Evolutionary conservation across 1,284 basidiomycete species (phyloP).

Genomic region (Melampsora americana): DNA sequence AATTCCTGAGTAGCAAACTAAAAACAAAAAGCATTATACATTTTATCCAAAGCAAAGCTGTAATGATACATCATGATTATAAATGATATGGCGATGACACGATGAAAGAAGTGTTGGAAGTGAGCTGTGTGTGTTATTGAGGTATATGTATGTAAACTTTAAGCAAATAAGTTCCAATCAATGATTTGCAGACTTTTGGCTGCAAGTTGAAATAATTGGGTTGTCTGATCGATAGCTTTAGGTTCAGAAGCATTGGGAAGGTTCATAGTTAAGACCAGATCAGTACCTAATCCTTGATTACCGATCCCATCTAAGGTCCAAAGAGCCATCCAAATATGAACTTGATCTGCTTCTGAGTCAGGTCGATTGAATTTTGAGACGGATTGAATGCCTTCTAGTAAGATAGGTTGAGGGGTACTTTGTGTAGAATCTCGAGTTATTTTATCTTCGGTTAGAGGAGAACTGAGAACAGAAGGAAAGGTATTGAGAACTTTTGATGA

Average conservation of each 20-base stretch:
- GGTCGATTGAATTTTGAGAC: conserved; percentile 73
- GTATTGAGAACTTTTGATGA: conserved; percentile 58
- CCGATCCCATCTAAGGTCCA: conserved; percentile 63
- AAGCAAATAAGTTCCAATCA: conserved; percentile 68
- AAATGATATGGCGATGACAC: too few species aligned
- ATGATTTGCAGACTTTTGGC: conserved; percentile 67
- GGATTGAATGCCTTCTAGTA: conserved; percentile 67
- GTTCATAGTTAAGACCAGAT: conserved; percentile 78
- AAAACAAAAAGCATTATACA: too few species aligned
- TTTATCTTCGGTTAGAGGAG: too few species aligned
- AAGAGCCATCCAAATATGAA: conserved; percentile 72
- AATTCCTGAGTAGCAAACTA: too few species aligned
- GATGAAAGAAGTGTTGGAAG: too few species aligned
- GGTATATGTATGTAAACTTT: background rate
- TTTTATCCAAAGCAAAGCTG: too few species aligned
- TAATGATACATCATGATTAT: too few species aligned
- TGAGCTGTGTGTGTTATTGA: too few species aligned
- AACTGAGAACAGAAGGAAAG: too few species aligned
- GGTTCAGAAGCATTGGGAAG: conserved; percentile 61
- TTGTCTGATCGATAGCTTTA: conserved; percentile 52
- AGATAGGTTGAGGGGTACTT: conserved; percentile 61
- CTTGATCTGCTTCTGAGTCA: conserved; percentile 60
- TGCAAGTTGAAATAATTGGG: conserved; percentile 54
- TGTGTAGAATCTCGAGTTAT: too few species aligned
- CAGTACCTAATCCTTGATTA: conserved; percentile 61